These are phyloP conservation scores for Botrytis medusae DNA, from an alignment of 2,329 filamentous ascomycete species.

Conservation along the genomic window DNA sequence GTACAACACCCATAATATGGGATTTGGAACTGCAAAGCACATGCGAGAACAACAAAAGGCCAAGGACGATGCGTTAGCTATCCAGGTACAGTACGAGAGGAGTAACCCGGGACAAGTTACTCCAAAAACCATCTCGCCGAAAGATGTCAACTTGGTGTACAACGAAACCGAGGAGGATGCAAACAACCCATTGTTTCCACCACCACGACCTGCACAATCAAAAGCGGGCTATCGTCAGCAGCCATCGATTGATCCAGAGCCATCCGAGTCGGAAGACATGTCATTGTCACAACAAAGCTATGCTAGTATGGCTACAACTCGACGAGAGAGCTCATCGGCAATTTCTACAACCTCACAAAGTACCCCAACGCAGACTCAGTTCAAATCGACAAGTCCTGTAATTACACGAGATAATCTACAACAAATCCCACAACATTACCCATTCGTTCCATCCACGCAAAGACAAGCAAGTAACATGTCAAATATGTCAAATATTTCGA, in stretches of 20 bases:
- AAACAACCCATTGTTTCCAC: conserved; percentile 67
- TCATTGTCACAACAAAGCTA: conserved; percentile 43
- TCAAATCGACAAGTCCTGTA: conserved; percentile 48
- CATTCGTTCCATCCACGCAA: conserved; percentile 36
- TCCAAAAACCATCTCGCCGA: conserved; percentile 89
- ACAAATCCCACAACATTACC: conserved; percentile 38
- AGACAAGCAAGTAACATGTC: conserved; percentile 31
- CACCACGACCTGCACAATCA: conserved; percentile 45
- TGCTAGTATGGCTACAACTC: conserved; percentile 44
- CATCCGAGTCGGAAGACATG: conserved; percentile 38
- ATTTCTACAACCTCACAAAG: conserved; percentile 38
- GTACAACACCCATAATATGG: conserved; percentile 42
- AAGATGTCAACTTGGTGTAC: conserved; percentile 86
- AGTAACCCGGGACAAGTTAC: conserved; percentile 47
- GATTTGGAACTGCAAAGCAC: conserved; percentile 56
- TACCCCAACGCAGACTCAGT: conserved; percentile 40
- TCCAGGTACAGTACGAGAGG: conserved; percentile 44
- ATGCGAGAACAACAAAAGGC: conserved; percentile 62
- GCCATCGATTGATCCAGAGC: conserved; percentile 35
- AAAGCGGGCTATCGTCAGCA: conserved; percentile 42
- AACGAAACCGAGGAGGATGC: conserved; percentile 70
- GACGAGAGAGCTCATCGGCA: conserved; percentile 42
- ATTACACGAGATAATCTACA: conserved; percentile 33
- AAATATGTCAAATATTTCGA: conserved; percentile 28
- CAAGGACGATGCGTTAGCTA: conserved; percentile 54